phyloP scores from a whole-genome alignment of 2,329 filamentous ascomycete genomes.

The Westerdykella aurantiaca region DNA sequence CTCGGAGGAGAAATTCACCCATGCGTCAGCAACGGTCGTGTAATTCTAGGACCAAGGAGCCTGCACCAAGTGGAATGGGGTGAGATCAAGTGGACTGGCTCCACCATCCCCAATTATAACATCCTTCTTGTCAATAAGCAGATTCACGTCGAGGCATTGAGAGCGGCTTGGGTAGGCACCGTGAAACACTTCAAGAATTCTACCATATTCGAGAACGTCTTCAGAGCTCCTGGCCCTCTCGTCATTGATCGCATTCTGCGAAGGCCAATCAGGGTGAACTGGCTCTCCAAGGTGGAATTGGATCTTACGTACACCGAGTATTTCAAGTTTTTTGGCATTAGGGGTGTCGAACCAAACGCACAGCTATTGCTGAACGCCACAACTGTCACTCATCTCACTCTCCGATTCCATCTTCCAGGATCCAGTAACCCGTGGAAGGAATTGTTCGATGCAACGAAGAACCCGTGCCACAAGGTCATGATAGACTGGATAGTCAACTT shows the following conservation, averaged over 20 bases:
- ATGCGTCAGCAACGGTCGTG: too few species aligned
- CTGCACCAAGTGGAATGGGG: not conserved
- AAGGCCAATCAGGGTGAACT: not conserved
- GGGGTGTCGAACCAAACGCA: not conserved
- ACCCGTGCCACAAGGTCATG: not conserved
- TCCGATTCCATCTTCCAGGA: not conserved
- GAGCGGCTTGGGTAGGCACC: constrained; percentile 1
- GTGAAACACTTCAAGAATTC: constrained; percentile 1
- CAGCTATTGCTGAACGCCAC: not conserved
- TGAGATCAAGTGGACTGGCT: not conserved
- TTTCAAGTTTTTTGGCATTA: constrained; percentile 1
- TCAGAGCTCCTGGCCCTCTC: not conserved
- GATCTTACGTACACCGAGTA: not conserved
- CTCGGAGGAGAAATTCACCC: constrained; percentile 1
- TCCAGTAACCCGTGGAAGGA: not conserved
- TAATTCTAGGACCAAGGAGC: not conserved
- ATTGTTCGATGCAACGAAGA: not conserved
- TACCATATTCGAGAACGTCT: not conserved
- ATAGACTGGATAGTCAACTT: constrained; percentile 7
- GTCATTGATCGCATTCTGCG: not conserved
- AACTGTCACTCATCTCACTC: not conserved
- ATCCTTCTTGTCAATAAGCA: constrained; percentile 10
- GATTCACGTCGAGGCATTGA: constrained; percentile 3
- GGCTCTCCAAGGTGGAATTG: constrained; percentile 1
- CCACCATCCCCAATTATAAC: constrained; percentile 4